Base-by-base conservation (phyloP, 805 yeast species). In the Saturnispora quitensis region DNA sequence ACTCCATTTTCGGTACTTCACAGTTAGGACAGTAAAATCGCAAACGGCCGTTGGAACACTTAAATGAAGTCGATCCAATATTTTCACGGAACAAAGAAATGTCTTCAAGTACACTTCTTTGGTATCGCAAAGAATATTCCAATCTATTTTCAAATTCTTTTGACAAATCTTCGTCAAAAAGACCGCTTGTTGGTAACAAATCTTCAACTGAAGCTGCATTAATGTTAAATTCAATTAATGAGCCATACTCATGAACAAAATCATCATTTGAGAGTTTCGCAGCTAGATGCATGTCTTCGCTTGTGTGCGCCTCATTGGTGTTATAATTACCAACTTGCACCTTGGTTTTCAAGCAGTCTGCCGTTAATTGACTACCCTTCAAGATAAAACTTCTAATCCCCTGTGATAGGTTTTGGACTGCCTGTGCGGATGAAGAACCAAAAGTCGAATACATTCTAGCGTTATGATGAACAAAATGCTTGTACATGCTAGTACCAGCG, bases 21-120 rank as follows among this genome's bases (percentile, higher is more conserved):
- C 84, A 74, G 62, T 84, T 86, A 34, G 91, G 89, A 68, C 88
- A 86, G 83, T 78, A 56, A 83, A 69, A 48, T 55, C 66, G 62
- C 46, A 64, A 56, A 12, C 31, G 68, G 61, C 50, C 65, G 65
- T 31, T 72, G 68, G 12, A 68, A 62, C 38, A 67, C 60, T 45
- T 71, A 72, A 50, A 77, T 66, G 45, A 80, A 71, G 50, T 84
- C 3, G 63, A 57, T 12, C 66, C 68, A 45, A 64, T 64, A 17
- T 48, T 53, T 28, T 59, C 60, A 28, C 56, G 55, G 47, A 64
- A 51, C n/a, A 44, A 46, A 20, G 51, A 56, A 28, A 64, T 53
- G 46, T 63, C 66, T 9, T 33, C 45, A 28, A 58, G 15, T 5
- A 60, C 56, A 22, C 34, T 55, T 44, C 45, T 40, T 38, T 60